Conservation (phyloP, 768 basidiomycete species). For the Leucosporidium creatinivorum region DNA sequence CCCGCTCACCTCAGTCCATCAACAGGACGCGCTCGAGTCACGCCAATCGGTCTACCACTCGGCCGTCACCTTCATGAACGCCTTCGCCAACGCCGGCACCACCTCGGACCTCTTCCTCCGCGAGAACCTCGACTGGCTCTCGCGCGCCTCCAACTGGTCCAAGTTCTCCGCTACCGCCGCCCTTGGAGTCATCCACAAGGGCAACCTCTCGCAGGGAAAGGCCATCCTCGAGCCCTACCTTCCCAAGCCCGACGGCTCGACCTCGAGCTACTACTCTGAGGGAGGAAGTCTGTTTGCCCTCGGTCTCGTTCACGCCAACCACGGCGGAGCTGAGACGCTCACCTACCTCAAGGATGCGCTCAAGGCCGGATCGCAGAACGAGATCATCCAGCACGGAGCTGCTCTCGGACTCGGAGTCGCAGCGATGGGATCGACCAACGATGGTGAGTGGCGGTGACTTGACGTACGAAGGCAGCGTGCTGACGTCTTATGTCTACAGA, state of each 20-base stretch:
- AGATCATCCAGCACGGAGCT: constrained; percentile 93
- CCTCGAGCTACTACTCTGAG: constrained; percentile 75
- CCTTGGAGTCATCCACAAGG: constrained; percentile 95
- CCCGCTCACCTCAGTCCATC: constrained; percentile 52
- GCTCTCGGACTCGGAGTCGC: constrained; percentile 94
- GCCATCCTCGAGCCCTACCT: constrained; percentile 89
- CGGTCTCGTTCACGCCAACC: constrained; percentile 88
- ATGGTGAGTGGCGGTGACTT: constrained; percentile 43
- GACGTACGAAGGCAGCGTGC: too few species aligned
- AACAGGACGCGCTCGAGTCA: constrained; percentile 82
- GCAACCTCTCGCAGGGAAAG: constrained; percentile 88
- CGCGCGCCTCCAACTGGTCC: constrained; percentile 91
- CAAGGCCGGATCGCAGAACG: constrained; percentile 60
- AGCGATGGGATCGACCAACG: constrained; percentile 82
- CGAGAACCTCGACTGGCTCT: constrained; percentile 95
- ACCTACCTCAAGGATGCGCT: constrained; percentile 69
- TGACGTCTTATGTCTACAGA: constrained; percentile 45
- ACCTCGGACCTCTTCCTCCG: constrained; percentile 88
- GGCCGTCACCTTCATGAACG: constrained; percentile 90
- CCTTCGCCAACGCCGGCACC: constrained; percentile 97
- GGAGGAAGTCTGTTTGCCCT: constrained; percentile 94
- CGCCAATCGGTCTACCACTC: constrained; percentile 97
- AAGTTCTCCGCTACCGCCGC: constrained; percentile 97
- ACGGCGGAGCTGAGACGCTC: constrained; percentile 48
- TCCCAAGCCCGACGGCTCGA: constrained; percentile 50